phyloP scores from a whole-genome alignment of 495 filamentous ascomycete species.

The Rhizodiscina lignyota region DNA sequence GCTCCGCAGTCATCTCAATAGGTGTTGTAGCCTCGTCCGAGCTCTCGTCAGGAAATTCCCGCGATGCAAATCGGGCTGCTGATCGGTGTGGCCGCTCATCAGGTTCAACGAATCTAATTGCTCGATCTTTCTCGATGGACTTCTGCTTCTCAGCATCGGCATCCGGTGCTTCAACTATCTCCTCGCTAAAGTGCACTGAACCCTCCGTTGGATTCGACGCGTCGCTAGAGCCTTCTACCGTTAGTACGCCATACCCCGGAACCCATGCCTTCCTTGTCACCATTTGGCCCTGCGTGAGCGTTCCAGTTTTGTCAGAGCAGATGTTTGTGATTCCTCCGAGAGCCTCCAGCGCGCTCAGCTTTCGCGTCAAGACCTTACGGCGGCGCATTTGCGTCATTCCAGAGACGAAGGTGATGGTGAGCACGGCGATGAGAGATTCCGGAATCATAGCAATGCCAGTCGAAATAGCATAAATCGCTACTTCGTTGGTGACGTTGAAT shows the following conservation, averaged over 20 bases:
- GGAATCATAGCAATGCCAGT: conserved; percentile 55
- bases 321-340: conserved; percentile 78
- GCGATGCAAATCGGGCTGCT: too few relatives aligned
- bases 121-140: conserved; percentile 26
- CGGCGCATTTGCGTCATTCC: conserved; percentile 64
- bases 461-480: neutral
- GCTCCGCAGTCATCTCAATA: conserved; percentile 12
- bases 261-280: conserved; percentile 71
- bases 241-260: conserved; percentile 45
- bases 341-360: conserved; percentile 64
- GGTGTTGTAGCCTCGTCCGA: conserved; percentile 12
- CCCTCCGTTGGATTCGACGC: conserved; percentile 43
- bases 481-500: neutral
- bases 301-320: conserved; percentile 80
- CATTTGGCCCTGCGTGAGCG: conserved; percentile 63
- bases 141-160: conserved; percentile 14
- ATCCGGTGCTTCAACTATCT: too few relatives aligned
- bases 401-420: conserved; percentile 62
- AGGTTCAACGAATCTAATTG: conserved; percentile 36
- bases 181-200: conserved; percentile 10
- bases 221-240: conserved; percentile 39
- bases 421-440: conserved; percentile 50
- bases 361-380: conserved; percentile 63
- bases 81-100: conserved; percentile 19
- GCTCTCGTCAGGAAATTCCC: conserved; percentile 7